Evolutionary conservation across 1,284 basidiomycete genomes (phyloP).

Genomic region (Moniliophthora roreri): DNA sequence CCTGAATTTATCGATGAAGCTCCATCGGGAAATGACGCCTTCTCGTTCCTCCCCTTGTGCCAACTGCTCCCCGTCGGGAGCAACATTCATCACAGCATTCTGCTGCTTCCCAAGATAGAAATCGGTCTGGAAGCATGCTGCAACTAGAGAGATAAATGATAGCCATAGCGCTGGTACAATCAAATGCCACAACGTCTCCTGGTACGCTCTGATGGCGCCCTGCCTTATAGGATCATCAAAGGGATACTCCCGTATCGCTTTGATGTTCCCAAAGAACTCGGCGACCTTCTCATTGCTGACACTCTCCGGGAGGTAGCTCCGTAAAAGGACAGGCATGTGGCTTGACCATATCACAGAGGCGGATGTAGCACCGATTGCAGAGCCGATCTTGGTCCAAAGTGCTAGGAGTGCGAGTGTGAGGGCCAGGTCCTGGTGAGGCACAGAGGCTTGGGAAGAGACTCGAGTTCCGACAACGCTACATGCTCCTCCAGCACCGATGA

Average conservation of each 20-base stretch:
- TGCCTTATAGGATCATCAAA: constrained; percentile 11
- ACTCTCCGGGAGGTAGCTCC: constrained; percentile 18
- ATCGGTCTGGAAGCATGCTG: constrained; percentile 20
- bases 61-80: constrained; percentile 11
- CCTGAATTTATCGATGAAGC: no score
- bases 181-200: constrained; percentile 21
- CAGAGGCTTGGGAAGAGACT: constrained; percentile 25
- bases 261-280: constrained; percentile 22
- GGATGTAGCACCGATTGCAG: constrained; percentile 22
- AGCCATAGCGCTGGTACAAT: constrained; percentile 22
- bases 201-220: constrained; percentile 20
- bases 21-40: no score
- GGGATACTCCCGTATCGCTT: constrained; percentile 17
- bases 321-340: constrained; percentile 20
- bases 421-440: constrained; percentile 26
- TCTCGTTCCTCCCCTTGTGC: not conserved
- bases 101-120: constrained; percentile 15
- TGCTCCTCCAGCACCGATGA: constrained; percentile 23
- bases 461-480: constrained; percentile 24
- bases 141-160: constrained; percentile 21
- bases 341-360: constrained; percentile 25
- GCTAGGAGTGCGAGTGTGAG: constrained; percentile 22
- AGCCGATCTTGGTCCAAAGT: constrained; percentile 23
- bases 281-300: constrained; percentile 19
- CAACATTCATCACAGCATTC: constrained; percentile 16